phyloP scores from a whole-genome alignment of 2,329 filamentous ascomycete genomes.

The Pseudogymnoascus sp. region DNA sequence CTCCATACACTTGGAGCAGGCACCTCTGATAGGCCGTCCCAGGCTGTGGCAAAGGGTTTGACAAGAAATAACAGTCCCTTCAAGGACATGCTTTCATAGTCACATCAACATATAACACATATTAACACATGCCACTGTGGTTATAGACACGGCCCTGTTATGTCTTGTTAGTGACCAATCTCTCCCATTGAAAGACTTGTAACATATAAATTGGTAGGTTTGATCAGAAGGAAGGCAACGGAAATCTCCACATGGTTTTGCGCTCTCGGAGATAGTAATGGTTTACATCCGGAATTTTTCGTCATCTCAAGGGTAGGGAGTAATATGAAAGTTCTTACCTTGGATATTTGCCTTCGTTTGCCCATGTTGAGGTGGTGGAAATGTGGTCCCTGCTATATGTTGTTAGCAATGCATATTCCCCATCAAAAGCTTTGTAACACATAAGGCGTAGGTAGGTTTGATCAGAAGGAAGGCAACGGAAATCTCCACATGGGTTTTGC shows the following conservation, averaged over 20 bases:
- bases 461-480: constrained; percentile 99
- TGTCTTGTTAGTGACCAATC: background rate
- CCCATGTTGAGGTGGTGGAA: background rate
- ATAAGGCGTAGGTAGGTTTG: background rate
- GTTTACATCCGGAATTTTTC: constrained; percentile 98
- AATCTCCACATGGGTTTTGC: constrained; percentile 91
- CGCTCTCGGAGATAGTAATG: constrained; percentile 75
- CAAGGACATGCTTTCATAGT: constrained; percentile 52
- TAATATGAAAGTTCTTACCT: background rate
- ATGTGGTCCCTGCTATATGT: background rate
- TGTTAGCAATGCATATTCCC: background rate
- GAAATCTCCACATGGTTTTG: constrained; percentile 94
- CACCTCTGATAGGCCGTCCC: constrained; percentile 9
- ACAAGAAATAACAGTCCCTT: constrained; percentile 33
- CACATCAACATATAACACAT: constrained; percentile 14
- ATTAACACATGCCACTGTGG: background rate
- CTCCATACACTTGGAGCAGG: constrained; percentile 31
- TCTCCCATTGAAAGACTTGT: background rate
- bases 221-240: constrained; percentile 99
- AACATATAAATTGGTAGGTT: background rate
- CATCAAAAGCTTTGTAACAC: constrained; percentile 9
- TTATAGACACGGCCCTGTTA: background rate
- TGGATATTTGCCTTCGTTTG: background rate
- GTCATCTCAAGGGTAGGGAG: constrained; percentile 55
- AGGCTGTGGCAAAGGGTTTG: constrained; percentile 22